Evolutionary conservation across 768 basidiomycete genomes (phyloP), one percentile per base, ranked within the genome.

Genomic region (Clitopilus hobsonii): DNA sequence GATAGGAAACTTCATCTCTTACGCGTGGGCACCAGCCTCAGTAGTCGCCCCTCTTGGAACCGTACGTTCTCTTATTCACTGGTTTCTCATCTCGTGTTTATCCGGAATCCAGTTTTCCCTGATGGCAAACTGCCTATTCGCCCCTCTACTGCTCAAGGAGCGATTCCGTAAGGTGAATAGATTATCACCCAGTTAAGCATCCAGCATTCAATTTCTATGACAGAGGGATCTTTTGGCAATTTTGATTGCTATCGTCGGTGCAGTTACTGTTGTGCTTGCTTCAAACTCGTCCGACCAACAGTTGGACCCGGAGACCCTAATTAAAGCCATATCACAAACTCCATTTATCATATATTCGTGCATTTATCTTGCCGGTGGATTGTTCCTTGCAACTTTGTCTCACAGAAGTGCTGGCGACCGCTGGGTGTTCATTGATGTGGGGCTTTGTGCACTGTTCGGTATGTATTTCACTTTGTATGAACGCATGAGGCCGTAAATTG

Each of bases 1-100:
- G 72, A 73, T 81, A 20, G 81, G 94, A 5, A 98, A 98, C 66
- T 98, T 97, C 63, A 86, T 86, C 48, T 91, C 91, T 0, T 95
- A 95, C 58, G 93, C 86, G 0, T 95, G 78, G 69, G 92, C 92
- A 20, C 93, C 93, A 7, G 92, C 93, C 5, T 92, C 90, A n/a
- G 74, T 95, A 4, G 94, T 98, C 11, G 94, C 96, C 0, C 96
- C 96, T 25, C 76, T 98, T 10, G 96, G 96, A n/a, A 94, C 92
- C 45, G 94, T 96, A 61, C 72, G 85, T 71, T 48, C 25, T 16
- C 56, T 51, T 53, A 6, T 5, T 45, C 10, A 32, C 30, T 16
- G 8, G 5, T 10, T 6, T 23, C n/a, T 11, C 4, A 16, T 6
- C n/a, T 20, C 11, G 3, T 24, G 54, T 54, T 18, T n/a, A 49